These are phyloP conservation scores for Coemansia sp. DNA, from an alignment of 192 early-diverging fungal genomes.

Conservation along the genomic window DNA sequence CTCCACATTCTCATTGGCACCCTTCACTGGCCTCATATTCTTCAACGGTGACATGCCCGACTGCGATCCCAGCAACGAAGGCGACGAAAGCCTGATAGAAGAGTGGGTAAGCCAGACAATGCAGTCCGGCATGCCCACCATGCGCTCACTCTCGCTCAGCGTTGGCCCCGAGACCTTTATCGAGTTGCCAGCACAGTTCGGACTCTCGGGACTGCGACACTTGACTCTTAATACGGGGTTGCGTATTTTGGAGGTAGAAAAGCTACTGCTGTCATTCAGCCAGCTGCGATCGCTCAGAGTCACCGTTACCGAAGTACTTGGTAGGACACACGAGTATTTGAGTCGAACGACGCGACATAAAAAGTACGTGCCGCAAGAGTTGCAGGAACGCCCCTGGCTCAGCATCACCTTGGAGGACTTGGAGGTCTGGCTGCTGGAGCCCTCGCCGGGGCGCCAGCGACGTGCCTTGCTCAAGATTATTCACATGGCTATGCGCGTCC, in stretches of 20 bases:
- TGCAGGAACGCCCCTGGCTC: background rate
- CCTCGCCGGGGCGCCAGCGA: background rate
- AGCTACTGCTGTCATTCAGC: conserved; percentile 15
- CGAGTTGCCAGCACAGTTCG: conserved; percentile 11
- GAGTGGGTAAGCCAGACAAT: conserved; percentile 13
- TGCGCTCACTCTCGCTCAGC: conserved; percentile 12
- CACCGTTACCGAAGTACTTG: conserved; percentile 15
- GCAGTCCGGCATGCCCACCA: background rate
- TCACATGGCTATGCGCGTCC: conserved; percentile 16
- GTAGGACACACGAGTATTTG: conserved; percentile 34
- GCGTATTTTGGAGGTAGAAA: conserved; percentile 23
- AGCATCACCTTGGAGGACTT: conserved; percentile 16
- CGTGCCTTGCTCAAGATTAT: conserved; percentile 29
- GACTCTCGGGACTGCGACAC: conserved; percentile 1
- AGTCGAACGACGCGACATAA: conserved; percentile 20
- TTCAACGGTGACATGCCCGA: conserved; percentile 13
- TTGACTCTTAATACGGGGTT: conserved; percentile 21
- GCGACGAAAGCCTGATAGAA: conserved; percentile 1
- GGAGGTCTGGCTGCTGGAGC: conserved; percentile 5
- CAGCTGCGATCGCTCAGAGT: conserved; percentile 14
- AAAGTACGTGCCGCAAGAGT: conserved; percentile 7
- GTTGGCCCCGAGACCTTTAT: background rate
- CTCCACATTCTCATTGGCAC: conserved; percentile 7
- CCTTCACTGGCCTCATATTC: conserved; percentile 7
- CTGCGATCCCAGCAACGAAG: background rate